These are phyloP conservation scores for Byssoonygena ceratinophila DNA, from an alignment of 2,329 filamentous ascomycete genomes.

Conservation along the genomic window DNA sequence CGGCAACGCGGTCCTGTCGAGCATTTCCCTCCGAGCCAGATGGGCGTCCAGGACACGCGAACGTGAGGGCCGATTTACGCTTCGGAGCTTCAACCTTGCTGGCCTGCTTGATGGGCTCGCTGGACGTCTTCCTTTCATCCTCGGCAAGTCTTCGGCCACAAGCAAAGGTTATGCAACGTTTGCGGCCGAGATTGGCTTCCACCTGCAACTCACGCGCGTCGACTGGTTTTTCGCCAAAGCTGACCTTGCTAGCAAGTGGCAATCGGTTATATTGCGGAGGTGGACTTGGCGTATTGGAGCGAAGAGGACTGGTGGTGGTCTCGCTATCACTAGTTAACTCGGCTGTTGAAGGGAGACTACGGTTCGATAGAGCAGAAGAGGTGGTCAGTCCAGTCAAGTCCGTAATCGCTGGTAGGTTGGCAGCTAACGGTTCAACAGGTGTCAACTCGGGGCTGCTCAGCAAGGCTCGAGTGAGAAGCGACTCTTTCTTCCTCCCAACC, in stretches of 20 bases:
- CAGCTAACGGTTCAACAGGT: slow-evolving; percentile 22
- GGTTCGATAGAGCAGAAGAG: slow-evolving; percentile 34
- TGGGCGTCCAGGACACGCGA: slow-evolving; percentile 37
- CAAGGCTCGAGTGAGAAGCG: slow-evolving; percentile 77
- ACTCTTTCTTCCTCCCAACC: slow-evolving; percentile 53
- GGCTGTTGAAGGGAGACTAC: slow-evolving; percentile 76
- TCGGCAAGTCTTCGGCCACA: slow-evolving; percentile 54
- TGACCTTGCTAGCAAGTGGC: slow-evolving; percentile 7
- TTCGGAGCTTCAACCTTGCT: slow-evolving; percentile 26
- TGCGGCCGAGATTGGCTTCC: slow-evolving; percentile 59
- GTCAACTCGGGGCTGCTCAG: slow-evolving; percentile 51
- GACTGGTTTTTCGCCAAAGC: slow-evolving; percentile 14
- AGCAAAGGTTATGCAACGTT: slow-evolving; percentile 85
- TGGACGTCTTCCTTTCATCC: slow-evolving; percentile 30
- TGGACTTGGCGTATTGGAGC: slow-evolving; percentile 78
- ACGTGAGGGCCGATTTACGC: slow-evolving; percentile 39
- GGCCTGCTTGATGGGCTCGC: slow-evolving; percentile 22
- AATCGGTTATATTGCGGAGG: slow-evolving; percentile 44
- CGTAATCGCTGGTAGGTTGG: slow-evolving; percentile 3
- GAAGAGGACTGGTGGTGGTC: slow-evolving; percentile 79
- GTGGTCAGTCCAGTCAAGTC: slow-evolving; percentile 19
- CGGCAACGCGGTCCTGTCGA: slow-evolving; percentile 20
- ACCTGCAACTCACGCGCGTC: slow-evolving; percentile 46
- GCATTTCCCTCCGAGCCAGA: slow-evolving; percentile 17
- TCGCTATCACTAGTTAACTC: slow-evolving; percentile 94